phyloP scores from a whole-genome alignment of 345 rosid genomes.

The Salix udensis region DNA sequence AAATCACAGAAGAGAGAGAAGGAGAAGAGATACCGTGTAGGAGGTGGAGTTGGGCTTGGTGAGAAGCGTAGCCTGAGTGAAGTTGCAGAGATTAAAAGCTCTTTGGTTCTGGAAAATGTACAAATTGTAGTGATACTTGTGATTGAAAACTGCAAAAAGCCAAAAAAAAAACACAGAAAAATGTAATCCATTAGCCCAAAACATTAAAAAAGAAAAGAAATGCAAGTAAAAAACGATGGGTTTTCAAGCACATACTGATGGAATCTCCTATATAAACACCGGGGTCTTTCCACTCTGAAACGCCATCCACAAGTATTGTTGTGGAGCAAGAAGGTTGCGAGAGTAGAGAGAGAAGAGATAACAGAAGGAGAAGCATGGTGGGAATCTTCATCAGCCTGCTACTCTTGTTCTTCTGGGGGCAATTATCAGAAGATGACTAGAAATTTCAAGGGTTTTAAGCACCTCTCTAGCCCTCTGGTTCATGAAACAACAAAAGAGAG shows the following conservation, averaged over 20 bases:
- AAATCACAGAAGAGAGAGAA: not conserved
- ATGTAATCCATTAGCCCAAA: not conserved
- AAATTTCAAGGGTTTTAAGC: not conserved
- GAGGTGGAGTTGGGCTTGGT: slow-evolving; percentile 64
- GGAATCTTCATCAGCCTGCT: slow-evolving; percentile 14
- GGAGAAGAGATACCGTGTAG: slow-evolving; percentile 46
- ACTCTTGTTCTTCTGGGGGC: not conserved
- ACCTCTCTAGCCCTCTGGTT: not conserved
- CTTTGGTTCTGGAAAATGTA: slow-evolving; percentile 79
- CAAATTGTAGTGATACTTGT: slow-evolving; percentile 60
- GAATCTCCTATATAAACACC: slow-evolving; percentile 69
- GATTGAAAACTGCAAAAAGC: slow-evolving; percentile 62
- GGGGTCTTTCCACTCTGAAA: slow-evolving; percentile 66
- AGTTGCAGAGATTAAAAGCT: slow-evolving; percentile 78
- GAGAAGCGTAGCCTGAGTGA: slow-evolving; percentile 72
- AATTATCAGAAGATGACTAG: not conserved
- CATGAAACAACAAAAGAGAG: not conserved
- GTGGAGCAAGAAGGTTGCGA: slow-evolving; percentile 38
- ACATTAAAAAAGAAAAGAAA: not conserved
- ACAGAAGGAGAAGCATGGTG: slow-evolving; percentile 25
- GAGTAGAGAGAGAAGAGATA: slow-evolving; percentile 34
- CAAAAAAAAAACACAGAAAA: not conserved
- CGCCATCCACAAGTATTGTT: slow-evolving; percentile 64
- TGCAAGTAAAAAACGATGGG: not conserved
- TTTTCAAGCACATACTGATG: slow-evolving; percentile 43